These are phyloP conservation scores for Calonectria pauciramosa DNA, from an alignment of 2,329 filamentous ascomycete species.

Conservation along the genomic window DNA sequence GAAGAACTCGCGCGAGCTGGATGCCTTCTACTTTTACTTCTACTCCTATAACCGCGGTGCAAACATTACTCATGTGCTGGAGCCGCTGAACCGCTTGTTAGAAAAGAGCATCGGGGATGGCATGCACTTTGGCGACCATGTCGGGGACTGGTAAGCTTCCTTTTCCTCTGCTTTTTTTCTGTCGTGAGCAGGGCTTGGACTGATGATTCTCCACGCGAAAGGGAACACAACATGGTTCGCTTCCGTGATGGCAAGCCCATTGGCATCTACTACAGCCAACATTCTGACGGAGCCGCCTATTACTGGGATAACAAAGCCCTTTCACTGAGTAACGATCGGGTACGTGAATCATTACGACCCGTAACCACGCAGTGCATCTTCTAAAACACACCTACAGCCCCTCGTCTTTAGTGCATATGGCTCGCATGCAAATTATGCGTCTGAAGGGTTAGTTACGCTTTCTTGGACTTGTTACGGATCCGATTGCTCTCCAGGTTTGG, in stretches of 20 bases:
- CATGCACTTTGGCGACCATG: slow-evolving; percentile 48
- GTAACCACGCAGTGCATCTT: background rate
- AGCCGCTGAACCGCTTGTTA: slow-evolving; percentile 43
- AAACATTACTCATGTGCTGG: slow-evolving; percentile 49
- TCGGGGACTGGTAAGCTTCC: slow-evolving; percentile 46
- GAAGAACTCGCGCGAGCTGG: slow-evolving; percentile 42
- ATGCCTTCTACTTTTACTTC: slow-evolving; percentile 53
- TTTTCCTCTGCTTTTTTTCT: accelerated
- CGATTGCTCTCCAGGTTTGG: background rate
- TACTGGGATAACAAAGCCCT: slow-evolving; percentile 46
- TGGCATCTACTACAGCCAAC: slow-evolving; percentile 48
- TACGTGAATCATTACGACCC: slow-evolving; percentile 28
- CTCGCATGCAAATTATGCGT: slow-evolving; percentile 52
- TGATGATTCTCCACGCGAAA: slow-evolving; percentile 16
- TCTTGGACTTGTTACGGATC: accelerated
- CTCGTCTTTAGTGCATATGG: slow-evolving; percentile 52
- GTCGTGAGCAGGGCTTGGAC: background rate
- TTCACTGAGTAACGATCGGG: slow-evolving; percentile 43
- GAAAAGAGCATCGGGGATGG: slow-evolving; percentile 22
- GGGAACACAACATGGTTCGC: slow-evolving; percentile 47
- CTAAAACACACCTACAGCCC: slow-evolving; percentile 40
- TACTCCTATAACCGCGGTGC: slow-evolving; percentile 51
- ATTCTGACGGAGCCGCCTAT: slow-evolving; percentile 40
- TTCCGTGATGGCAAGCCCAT: slow-evolving; percentile 43
- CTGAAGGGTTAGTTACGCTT: slow-evolving; percentile 42